A percentile compares a stretch with the other conserved stretches of the same genome.
Evolutionary conservation across 495 filamentous ascomycete species (phyloP).

Genomic region (Tuber umbilicatum): DNA sequence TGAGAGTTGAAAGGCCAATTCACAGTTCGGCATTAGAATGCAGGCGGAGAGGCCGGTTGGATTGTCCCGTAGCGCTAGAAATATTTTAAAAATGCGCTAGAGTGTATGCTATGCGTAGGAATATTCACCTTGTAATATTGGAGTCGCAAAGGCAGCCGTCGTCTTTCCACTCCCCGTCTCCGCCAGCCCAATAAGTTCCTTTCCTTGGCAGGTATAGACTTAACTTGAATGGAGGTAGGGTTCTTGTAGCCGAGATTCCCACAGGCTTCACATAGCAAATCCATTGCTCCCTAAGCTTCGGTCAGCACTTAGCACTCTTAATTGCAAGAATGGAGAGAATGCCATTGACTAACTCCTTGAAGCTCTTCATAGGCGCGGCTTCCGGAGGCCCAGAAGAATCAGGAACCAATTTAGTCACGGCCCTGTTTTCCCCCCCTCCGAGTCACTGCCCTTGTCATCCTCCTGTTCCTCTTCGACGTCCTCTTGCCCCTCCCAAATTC

Average conservation of each 20-base stretch:
- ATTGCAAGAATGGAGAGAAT: neutral
- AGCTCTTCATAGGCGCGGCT: conserved; percentile 53
- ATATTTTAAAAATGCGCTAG: conserved; percentile 15
- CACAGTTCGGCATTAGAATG: conserved; percentile 81
- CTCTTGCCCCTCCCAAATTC: neutral
- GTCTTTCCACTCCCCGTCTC: conserved; percentile 95
- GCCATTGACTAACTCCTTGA: conserved; percentile 60
- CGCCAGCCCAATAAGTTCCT: conserved; percentile 86
- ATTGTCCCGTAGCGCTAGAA: conserved; percentile 63
- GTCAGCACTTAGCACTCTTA: neutral
- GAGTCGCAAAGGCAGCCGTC: conserved; percentile 81
- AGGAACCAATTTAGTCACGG: neutral
- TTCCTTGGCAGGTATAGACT: conserved; percentile 70
- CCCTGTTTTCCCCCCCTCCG: neutral
- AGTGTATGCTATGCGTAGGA: conserved; percentile 33
- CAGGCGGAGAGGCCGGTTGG: conserved; percentile 72
- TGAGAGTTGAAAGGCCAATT: conserved; percentile 84
- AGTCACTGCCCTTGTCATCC: neutral
- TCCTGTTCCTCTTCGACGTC: conserved; percentile 7
- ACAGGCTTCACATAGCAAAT: conserved; percentile 82
- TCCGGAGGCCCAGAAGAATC: conserved; percentile 11
- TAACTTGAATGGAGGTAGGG: conserved; percentile 71
- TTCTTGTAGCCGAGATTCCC: conserved; percentile 68
- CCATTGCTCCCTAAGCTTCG: conserved; percentile 62
- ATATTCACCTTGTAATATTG: conserved; percentile 67